phyloP scores from a whole-genome alignment of 163 green algal genomes.

The Scenedesmus sp. region DNA sequence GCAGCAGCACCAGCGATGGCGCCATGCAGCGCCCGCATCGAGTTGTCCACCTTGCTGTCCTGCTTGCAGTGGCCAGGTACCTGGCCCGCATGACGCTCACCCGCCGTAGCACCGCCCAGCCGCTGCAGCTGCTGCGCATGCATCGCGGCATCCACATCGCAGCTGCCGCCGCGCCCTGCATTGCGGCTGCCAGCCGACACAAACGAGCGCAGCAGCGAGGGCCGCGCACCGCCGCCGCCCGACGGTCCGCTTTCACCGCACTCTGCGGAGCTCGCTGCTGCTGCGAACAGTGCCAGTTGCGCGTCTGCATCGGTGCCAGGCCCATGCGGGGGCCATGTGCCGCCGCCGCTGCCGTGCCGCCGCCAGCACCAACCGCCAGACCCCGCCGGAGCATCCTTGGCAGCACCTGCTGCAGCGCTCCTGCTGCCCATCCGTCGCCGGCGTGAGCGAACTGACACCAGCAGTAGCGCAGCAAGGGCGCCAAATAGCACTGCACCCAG shows the following conservation, averaged over 20 bases:
- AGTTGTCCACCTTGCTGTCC: not conserved
- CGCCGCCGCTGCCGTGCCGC: not conserved
- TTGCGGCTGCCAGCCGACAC: not conserved
- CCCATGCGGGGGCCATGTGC: not conserved
- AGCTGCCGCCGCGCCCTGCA: not conserved
- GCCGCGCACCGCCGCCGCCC: not conserved
- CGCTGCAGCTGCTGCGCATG: not conserved
- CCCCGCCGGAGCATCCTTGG: not conserved
- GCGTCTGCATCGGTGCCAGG: not conserved
- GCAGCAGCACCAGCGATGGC: not conserved
- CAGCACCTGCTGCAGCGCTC: not conserved
- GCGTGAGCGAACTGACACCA: not conserved
- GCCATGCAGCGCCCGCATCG: not conserved
- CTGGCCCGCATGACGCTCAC: not conserved
- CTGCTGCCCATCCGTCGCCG: not conserved
- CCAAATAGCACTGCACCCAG: constrained; percentile 12
- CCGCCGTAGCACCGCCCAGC: not conserved
- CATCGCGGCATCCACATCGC: not conserved
- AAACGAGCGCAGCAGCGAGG: not conserved
- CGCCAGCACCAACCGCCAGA: not conserved
- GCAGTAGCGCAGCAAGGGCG: not conserved
- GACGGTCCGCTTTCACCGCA: not conserved
- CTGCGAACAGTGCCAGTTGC: not conserved
- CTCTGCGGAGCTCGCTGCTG: not conserved
- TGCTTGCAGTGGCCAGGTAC: not conserved